Conservation (phyloP, 768 basidiomycete species). For the Gloeophyllum trabeum region DNA sequence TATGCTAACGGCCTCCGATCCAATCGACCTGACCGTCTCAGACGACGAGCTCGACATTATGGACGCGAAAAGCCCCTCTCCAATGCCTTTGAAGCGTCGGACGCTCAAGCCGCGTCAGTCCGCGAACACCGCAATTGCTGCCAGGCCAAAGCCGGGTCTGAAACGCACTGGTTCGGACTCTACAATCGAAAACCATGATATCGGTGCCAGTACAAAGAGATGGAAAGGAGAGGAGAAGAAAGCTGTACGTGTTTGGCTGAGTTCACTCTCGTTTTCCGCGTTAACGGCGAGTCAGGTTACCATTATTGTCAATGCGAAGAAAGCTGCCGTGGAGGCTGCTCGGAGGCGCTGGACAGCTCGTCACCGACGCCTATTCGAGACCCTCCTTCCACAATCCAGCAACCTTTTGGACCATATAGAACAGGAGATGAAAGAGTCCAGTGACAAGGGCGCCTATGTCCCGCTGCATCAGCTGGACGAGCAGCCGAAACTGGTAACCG, state of each 20-base stretch:
- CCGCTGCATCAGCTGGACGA: conserved; percentile 27
- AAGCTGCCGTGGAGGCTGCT: conserved; percentile 26
- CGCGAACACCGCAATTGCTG: background rate
- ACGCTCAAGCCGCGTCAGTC: background rate
- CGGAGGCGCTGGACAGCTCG: conserved; percentile 33
- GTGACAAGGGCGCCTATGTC: conserved; percentile 13
- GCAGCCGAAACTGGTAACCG: conserved; percentile 39
- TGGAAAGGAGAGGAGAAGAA: conserved; percentile 26
- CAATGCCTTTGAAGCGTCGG: background rate
- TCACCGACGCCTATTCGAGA: conserved; percentile 31
- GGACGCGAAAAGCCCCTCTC: background rate
- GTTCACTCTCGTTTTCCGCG: background rate
- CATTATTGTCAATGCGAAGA: conserved; percentile 22
- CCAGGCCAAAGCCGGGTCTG: background rate
- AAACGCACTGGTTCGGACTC: background rate
- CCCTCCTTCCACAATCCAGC: conserved; percentile 30
- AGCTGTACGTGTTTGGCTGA: conserved; percentile 18
- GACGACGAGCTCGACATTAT: conserved; percentile 9
- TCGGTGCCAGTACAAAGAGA: conserved; percentile 13
- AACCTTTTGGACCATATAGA: conserved; percentile 25
- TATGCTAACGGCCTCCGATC: background rate
- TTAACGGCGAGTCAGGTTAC: conserved; percentile 23
- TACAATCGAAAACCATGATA: background rate
- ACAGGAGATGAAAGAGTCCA: conserved; percentile 15
- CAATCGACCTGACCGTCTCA: background rate